Evolutionary conservation across 106 monocot genomes (phyloP).

Genomic region (Xerophyta viscosa): DNA sequence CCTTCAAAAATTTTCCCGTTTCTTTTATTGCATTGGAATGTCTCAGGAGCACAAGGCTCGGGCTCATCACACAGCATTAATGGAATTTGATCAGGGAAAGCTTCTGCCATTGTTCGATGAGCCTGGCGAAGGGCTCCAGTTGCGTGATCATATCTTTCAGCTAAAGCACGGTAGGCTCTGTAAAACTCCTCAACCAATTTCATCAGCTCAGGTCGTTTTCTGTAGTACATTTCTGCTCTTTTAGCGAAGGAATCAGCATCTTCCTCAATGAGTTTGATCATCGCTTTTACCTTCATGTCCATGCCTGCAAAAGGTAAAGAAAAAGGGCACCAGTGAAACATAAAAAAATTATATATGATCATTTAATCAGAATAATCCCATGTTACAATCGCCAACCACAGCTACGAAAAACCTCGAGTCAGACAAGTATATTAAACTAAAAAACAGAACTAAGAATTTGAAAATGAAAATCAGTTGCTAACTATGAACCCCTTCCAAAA

Average conservation of each 20-base stretch:
- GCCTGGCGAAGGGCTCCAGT: slow-evolving; percentile 89
- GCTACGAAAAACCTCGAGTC: too few relatives aligned
- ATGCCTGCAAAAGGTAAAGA: slow-evolving; percentile 41
- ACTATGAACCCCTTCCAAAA: too few relatives aligned
- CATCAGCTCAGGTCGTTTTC: slow-evolving; percentile 92
- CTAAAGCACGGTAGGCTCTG: slow-evolving; percentile 87
- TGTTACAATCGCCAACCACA: too few relatives aligned
- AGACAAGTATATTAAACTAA: too few relatives aligned
- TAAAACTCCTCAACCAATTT: slow-evolving; percentile 93
- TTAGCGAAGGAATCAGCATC: slow-evolving; percentile 94
- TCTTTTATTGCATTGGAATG: slow-evolving; percentile 13
- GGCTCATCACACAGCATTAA: slow-evolving; percentile 49
- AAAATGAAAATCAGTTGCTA: too few relatives aligned
- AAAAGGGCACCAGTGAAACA: background rate
- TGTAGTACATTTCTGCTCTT: slow-evolving; percentile 97
- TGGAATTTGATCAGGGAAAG: slow-evolving; percentile 76
- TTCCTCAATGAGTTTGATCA: slow-evolving; percentile 93
- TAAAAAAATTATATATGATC: background rate
- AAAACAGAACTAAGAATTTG: too few relatives aligned
- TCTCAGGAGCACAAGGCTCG: slow-evolving; percentile 49
- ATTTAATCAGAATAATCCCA: background rate
- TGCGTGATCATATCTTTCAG: slow-evolving; percentile 93
- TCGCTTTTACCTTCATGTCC: slow-evolving; percentile 76
- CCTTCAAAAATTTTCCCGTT: slow-evolving; percentile 15
- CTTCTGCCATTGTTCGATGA: slow-evolving; percentile 73